Percentiles rank a stretch among this genome's conserved stretches.
phyloP scores from a whole-genome alignment of 768 basidiomycete genomes.

The Chalciporus sphaerocephalus region DNA sequence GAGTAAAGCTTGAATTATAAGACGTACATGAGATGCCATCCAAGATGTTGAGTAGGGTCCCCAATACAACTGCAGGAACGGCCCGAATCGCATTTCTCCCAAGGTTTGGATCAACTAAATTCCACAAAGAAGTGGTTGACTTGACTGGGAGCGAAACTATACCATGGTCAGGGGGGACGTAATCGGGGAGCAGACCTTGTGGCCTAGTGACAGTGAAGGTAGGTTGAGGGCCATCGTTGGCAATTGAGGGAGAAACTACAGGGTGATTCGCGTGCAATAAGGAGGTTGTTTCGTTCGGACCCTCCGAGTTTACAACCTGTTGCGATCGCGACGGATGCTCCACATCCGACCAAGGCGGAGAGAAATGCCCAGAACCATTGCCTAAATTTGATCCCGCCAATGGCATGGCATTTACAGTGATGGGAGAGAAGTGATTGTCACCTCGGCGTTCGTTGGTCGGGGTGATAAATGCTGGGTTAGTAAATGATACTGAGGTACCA shows the following conservation, averaged over 20 bases:
- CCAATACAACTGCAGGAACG: slow-evolving; percentile 83
- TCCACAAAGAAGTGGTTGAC: slow-evolving; percentile 7
- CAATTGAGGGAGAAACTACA: slow-evolving; percentile 1
- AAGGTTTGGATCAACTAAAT: slow-evolving; percentile 16
- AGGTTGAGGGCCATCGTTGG: background rate
- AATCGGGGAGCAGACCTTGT: slow-evolving; percentile 10
- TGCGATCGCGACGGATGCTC: background rate
- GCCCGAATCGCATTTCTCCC: slow-evolving; percentile 32
- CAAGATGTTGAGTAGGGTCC: slow-evolving; percentile 81
- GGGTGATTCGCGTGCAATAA: slow-evolving; percentile 15
- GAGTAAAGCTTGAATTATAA: background rate
- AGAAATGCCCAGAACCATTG: background rate
- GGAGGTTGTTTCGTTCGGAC: slow-evolving; percentile 18
- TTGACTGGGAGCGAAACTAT: slow-evolving; percentile 5
- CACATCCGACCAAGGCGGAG: background rate
- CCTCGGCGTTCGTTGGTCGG: slow-evolving; percentile 18
- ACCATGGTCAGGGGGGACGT: slow-evolving; percentile 7
- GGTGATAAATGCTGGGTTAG: slow-evolving; percentile 16
- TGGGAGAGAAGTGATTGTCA: slow-evolving; percentile 3
- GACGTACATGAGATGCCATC: slow-evolving; percentile 88
- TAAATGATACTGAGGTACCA: slow-evolving; percentile 1
- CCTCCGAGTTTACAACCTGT: background rate
- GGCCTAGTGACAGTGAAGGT: background rate
- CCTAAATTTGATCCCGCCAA: background rate
- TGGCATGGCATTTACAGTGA: background rate